Conservation (phyloP, 192 early-diverging fungal species). For the Cetraspora pellucida region DNA sequence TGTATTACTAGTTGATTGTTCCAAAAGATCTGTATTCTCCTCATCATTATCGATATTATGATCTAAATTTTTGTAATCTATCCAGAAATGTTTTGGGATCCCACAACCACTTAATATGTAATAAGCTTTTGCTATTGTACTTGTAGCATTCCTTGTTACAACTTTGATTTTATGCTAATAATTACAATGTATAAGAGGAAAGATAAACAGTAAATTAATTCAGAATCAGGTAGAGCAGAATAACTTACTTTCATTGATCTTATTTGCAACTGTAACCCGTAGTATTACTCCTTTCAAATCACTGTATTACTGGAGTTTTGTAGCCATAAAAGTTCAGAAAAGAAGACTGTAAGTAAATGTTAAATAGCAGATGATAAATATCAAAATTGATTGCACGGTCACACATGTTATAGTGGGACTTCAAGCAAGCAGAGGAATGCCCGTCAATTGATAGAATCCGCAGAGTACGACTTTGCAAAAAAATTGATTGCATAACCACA, state of each 20-base stretch:
- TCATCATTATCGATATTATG: not conserved
- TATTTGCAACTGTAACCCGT: not conserved
- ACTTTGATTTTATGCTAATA: conserved; percentile 24
- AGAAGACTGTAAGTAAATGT: conserved; percentile 2
- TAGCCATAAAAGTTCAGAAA: conserved; percentile 54
- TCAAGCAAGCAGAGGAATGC: conserved; percentile 29
- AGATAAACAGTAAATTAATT: not conserved
- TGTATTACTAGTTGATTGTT: too few relatives aligned
- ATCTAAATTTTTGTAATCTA: not conserved
- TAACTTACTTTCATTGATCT: conserved; percentile 14
- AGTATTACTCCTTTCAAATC: not conserved
- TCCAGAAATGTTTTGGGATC: conserved; percentile 1
- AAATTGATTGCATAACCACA: conserved; percentile 13
- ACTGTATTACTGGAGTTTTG: conserved; percentile 45
- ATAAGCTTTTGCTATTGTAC: conserved; percentile 7
- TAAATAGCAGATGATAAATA: conserved; percentile 7
- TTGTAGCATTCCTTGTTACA: conserved; percentile 12
- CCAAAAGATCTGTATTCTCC: too few relatives aligned
- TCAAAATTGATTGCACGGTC: conserved; percentile 9
- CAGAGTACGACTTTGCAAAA: conserved; percentile 9
- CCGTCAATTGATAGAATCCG: conserved; percentile 16
- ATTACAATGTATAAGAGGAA: conserved; percentile 21
- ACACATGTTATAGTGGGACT: conserved; percentile 24
- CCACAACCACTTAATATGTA: not conserved
- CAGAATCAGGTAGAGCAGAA: not conserved